Evolutionary conservation across 176 grass and related monocot species (phyloP), one percentile per base, ranked within the genome.

Genomic region (Paspalum notatum): DNA sequence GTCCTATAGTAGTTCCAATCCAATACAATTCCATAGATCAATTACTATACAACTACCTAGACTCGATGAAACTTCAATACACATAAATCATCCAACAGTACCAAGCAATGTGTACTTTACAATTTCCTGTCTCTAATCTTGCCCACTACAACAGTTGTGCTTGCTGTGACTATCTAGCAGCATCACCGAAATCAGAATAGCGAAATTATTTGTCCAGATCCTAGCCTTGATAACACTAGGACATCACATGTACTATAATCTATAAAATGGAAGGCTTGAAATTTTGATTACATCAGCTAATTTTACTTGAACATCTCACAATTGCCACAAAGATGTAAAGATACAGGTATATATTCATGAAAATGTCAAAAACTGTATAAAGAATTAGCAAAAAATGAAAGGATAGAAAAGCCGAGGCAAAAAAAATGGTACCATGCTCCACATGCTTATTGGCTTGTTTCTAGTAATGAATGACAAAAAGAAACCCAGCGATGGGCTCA

Each of bases 261-360:
- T 17, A 25, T 22, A 71, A 52, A 18, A 18, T 38, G 32, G 16
- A 12, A 71, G 53, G 5, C 22, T 71, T 71, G 68, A 49, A 50
- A 27, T 50, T 69, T 51, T 71, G 8, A 32, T 71, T 6, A 51
- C 68, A 71, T 18, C 46, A 15, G 9, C 5, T 32, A 5, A 18
- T 53, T 53, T 72, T 53, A 72, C 49, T 72, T 39, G 25, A 53
- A 22, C 2, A 53, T 41, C 47, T 41, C 18, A 40, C 47, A 40
- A 9, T 52, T 52, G 27, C 3, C 18, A 64, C 13, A 13, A 27
- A 62, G 8, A 64, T 22, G 26, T 39, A 52, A 49, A 40, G 43
- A 52, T 52, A 79, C n/a, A 79, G 12, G 43, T 43, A 66, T 67
- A 79, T 79, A 66, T 54, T 13, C 77, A 68, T 80, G 20, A 18